Percentiles rank a stretch among this genome's conserved stretches.
Evolutionary conservation across 2,329 filamentous ascomycete species (phyloP).

Genomic region (Penicillium sp.): DNA sequence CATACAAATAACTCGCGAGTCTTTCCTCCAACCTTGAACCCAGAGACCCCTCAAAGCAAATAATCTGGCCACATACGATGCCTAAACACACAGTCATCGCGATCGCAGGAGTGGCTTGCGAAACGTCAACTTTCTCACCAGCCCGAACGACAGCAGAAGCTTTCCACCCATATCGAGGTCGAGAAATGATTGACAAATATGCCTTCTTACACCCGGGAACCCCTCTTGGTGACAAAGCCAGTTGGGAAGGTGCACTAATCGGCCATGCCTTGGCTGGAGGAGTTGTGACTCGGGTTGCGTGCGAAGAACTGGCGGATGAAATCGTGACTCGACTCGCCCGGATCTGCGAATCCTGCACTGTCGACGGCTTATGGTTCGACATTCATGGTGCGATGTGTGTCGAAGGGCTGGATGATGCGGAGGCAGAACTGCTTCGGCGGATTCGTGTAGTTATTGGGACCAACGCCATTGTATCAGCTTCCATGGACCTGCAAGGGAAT

Average conservation of each 20-base stretch:
- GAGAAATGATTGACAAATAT: constrained; percentile 54
- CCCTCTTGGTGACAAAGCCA: constrained; percentile 49
- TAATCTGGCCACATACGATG: constrained; percentile 36
- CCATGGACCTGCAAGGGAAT: constrained; percentile 64
- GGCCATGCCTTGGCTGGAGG: constrained; percentile 61
- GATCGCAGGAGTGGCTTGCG: constrained; percentile 60
- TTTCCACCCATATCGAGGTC: constrained; percentile 57
- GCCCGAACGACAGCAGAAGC: constrained; percentile 56
- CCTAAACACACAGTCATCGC: constrained; percentile 55
- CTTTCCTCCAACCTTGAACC: too few relatives aligned
- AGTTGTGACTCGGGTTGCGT: constrained; percentile 54
- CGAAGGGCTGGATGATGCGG: constrained; percentile 56
- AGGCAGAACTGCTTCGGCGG: constrained; percentile 56
- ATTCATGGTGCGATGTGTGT: constrained; percentile 65
- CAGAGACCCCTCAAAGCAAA: not conserved
- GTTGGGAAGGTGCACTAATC: constrained; percentile 60
- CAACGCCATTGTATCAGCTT: constrained; percentile 57
- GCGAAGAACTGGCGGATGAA: constrained; percentile 53
- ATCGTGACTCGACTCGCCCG: constrained; percentile 48
- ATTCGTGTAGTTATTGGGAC: constrained; percentile 55
- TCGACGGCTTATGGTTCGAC: constrained; percentile 62
- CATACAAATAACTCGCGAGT: too few relatives aligned
- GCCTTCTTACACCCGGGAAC: constrained; percentile 53
- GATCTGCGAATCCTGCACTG: constrained; percentile 40
- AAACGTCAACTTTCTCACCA: constrained; percentile 61